Evolutionary conservation across 2,329 filamentous ascomycete genomes (phyloP).

Genomic region (Fusarium longipes): DNA sequence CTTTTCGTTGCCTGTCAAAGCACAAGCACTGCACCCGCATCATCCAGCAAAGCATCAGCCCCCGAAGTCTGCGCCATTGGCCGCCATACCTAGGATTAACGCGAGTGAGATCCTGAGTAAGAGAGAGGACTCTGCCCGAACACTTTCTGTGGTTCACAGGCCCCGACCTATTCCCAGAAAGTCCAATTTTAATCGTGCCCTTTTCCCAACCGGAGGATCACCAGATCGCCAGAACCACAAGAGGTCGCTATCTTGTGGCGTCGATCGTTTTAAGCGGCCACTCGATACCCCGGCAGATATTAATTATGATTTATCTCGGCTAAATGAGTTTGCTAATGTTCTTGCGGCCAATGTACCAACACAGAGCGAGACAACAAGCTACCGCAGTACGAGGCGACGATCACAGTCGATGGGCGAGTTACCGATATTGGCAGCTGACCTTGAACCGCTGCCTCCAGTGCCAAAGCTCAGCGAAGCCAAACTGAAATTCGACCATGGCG

Average conservation of each 20-base stretch:
- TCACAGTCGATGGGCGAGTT: slow-evolving; percentile 45
- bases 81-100: slow-evolving; percentile 35
- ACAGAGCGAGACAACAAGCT: background rate
- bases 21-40: slow-evolving; percentile 43
- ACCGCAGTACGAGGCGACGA: slow-evolving; percentile 42
- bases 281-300: slow-evolving; percentile 63
- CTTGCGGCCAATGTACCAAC: slow-evolving; percentile 15
- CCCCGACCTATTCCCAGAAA: slow-evolving; percentile 67
- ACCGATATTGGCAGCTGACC: slow-evolving; percentile 29
- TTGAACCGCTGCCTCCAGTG: slow-evolving; percentile 6
- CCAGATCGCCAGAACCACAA: slow-evolving; percentile 54
- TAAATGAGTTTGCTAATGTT: slow-evolving; percentile 54
- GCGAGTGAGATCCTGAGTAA: slow-evolving; percentile 21
- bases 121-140: slow-evolving; percentile 15
- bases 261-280: slow-evolving; percentile 58
- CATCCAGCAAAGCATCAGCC: slow-evolving; percentile 35
- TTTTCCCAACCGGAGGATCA: slow-evolving; percentile 59
- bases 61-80: slow-evolving; percentile 33
- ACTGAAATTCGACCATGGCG: slow-evolving; percentile 2
- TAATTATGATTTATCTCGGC: slow-evolving; percentile 54
- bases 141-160: slow-evolving; percentile 59
- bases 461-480: slow-evolving; percentile 9
- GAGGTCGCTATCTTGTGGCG: slow-evolving; percentile 63
- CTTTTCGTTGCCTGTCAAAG: slow-evolving; percentile 41
- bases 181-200: slow-evolving; percentile 57